These are phyloP conservation scores for Vanilla planifolia DNA, from an alignment of 106 monocot species.

Conservation along the genomic window DNA sequence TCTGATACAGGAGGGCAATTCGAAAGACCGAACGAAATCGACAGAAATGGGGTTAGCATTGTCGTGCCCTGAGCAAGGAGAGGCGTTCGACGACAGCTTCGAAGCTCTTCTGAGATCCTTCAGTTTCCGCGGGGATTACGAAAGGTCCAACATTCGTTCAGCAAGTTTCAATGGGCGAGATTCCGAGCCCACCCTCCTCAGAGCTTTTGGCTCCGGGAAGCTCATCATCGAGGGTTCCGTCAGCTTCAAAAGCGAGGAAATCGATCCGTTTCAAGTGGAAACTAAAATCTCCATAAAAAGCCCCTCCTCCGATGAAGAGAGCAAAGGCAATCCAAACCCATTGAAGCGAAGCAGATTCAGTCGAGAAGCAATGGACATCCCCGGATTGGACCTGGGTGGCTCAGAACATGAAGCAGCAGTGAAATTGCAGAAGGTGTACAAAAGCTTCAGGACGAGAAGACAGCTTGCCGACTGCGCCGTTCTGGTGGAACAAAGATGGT, in stretches of 20 bases:
- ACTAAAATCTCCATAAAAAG: constrained; percentile 22
- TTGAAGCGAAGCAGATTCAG: constrained; percentile 14
- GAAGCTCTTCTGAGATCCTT: constrained; percentile 29
- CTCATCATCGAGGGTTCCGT: constrained; percentile 48
- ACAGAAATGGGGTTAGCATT: constrained; percentile 24
- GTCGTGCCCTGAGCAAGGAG: constrained; percentile 15
- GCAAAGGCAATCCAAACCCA: not conserved
- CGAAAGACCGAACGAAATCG: not conserved
- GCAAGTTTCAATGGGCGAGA: constrained; percentile 32
- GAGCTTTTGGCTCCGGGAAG: constrained; percentile 53
- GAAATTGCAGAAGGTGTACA: constrained; percentile 88
- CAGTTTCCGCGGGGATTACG: constrained; percentile 12
- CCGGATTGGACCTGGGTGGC: not conserved
- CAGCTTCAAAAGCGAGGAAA: constrained; percentile 39
- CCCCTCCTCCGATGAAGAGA: constrained; percentile 5
- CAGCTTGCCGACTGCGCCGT: constrained; percentile 95
- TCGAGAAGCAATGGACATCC: not conserved
- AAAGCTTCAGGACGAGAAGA: constrained; percentile 83
- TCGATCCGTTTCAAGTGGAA: constrained; percentile 25
- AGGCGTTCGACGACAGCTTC: constrained; percentile 20
- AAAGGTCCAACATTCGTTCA: constrained; percentile 14
- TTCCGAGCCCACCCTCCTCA: constrained; percentile 28
- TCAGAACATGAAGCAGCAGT: constrained; percentile 63
- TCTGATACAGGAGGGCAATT: not conserved
- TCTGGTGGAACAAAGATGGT: constrained; percentile 84